A percentile compares a stretch with the other conserved stretches of the same genome.
Conservation (phyloP, 2,329 filamentous ascomycete genomes). For the Botrytis byssoidea region DNA sequence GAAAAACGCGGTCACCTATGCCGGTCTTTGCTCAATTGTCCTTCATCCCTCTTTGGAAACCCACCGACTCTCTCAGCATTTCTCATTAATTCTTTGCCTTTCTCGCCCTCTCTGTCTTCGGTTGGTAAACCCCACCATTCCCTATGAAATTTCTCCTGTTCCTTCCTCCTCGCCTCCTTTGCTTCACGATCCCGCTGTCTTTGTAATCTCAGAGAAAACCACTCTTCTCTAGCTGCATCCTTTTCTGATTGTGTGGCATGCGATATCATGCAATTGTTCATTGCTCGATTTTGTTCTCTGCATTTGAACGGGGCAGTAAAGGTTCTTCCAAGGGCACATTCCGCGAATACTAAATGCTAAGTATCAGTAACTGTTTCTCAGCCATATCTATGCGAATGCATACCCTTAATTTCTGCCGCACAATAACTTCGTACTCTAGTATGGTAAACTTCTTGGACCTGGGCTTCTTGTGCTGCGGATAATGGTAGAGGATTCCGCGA, state of each 20-base stretch:
- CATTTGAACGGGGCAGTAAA: slow-evolving; percentile 87
- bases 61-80: slow-evolving; percentile 57
- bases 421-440: slow-evolving; percentile 75
- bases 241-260: slow-evolving; percentile 83
- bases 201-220: slow-evolving; percentile 78
- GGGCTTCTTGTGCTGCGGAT: slow-evolving; percentile 75
- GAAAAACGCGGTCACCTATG: slow-evolving; percentile 34
- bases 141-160: slow-evolving; percentile 63
- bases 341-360: slow-evolving; percentile 74
- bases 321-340: slow-evolving; percentile 82
- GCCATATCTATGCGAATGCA: slow-evolving; percentile 22
- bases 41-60: slow-evolving; percentile 45
- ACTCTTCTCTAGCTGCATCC: slow-evolving; percentile 87
- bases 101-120: slow-evolving; percentile 56
- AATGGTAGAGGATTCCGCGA: slow-evolving; percentile 79
- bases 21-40: slow-evolving; percentile 38
- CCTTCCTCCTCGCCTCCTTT: slow-evolving; percentile 56
- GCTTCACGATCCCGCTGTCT: slow-evolving; percentile 65
- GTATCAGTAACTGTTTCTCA: slow-evolving; percentile 3
- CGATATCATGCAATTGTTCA: slow-evolving; percentile 91
- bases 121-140: slow-evolving; percentile 67
- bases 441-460: slow-evolving; percentile 79
- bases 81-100: slow-evolving; percentile 53
- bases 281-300: slow-evolving; percentile 71
- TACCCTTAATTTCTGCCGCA: slow-evolving; percentile 75